Evolutionary conservation across 2,329 filamentous ascomycete species (phyloP).

Genomic region (Myriosclerotinia curreyana): DNA sequence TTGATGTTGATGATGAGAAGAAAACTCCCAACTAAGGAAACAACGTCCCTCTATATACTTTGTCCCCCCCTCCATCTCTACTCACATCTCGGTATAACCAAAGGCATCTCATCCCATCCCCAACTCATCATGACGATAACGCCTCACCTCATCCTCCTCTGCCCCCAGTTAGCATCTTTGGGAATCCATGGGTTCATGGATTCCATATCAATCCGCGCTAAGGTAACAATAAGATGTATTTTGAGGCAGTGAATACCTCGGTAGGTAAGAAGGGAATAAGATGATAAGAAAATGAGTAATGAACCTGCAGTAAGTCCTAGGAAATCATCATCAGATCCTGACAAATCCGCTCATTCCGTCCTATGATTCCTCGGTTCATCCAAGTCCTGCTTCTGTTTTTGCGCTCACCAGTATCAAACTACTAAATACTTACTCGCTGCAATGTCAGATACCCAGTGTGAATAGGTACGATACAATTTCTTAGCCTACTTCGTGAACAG

Average conservation of each 20-base stretch:
- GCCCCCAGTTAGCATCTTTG: conserved; percentile 4
- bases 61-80: not conserved
- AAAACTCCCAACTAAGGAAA: conserved; percentile 2
- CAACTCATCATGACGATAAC: conserved; percentile 18
- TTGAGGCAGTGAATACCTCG: not conserved
- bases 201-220: conserved; percentile 10
- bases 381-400: not conserved
- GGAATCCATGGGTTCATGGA: not conserved
- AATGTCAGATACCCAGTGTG: conserved; percentile 4
- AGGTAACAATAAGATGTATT: not conserved
- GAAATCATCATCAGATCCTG: conserved; percentile 10
- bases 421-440: not conserved
- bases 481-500: conserved; percentile 7
- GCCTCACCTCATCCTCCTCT: conserved; percentile 22
- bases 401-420: not conserved
- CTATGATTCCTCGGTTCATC: not conserved
- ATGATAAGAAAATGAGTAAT: not conserved
- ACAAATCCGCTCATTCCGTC: conserved; percentile 8
- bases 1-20: conserved; percentile 10
- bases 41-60: conserved; percentile 18
- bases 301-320: not conserved
- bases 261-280: conserved; percentile 3
- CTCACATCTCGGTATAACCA: not conserved
- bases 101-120: not conserved
- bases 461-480: not conserved